Percentiles rank a stretch among this genome's conserved stretches.
Conservation (phyloP, 1,284 basidiomycete species). For the Puccinia triticina region DNA sequence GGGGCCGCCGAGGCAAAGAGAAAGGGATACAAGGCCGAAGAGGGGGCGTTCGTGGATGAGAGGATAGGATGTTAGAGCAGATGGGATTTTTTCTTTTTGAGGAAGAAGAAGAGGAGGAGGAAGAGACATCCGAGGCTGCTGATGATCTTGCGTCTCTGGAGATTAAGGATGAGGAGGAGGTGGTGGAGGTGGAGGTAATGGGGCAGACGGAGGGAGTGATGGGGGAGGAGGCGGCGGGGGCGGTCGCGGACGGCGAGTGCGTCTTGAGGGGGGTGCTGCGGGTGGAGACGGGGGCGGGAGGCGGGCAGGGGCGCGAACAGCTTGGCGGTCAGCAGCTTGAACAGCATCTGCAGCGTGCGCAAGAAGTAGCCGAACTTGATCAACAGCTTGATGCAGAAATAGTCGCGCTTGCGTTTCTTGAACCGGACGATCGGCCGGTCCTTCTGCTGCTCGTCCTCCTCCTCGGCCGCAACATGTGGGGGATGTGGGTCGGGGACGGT, state of each 20-base stretch:
- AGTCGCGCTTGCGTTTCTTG: conserved; percentile 13
- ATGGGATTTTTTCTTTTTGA: conserved; percentile 27
- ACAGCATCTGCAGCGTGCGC: conserved; percentile 21
- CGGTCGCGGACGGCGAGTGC: too few species aligned
- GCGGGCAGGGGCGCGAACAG: not conserved
- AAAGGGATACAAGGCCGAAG: too few species aligned
- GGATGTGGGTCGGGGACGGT: too few species aligned
- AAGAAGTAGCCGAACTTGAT: conserved; percentile 31
- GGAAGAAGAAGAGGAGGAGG: conserved; percentile 2
- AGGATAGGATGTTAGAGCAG: too few species aligned
- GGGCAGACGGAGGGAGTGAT: not conserved
- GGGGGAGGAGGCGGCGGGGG: not conserved
- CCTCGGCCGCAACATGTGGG: not conserved
- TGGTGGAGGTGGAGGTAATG: conserved; percentile 7
- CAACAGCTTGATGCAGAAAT: conserved; percentile 30
- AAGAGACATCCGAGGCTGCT: conserved; percentile 25
- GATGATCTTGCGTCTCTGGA: conserved; percentile 13
- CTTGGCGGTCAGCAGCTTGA: conserved; percentile 1
- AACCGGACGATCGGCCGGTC: not conserved
- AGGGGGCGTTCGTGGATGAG: too few species aligned
- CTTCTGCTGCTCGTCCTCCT: not conserved
- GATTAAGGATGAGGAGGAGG: conserved; percentile 12
- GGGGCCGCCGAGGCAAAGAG: too few species aligned
- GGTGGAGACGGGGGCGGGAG: not conserved
- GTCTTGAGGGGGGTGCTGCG: not conserved